A percentile compares a stretch with the other conserved stretches of the same genome.
Conservation (phyloP, 192 early-diverging fungal genomes). For the Gonapodya prolifera region DNA sequence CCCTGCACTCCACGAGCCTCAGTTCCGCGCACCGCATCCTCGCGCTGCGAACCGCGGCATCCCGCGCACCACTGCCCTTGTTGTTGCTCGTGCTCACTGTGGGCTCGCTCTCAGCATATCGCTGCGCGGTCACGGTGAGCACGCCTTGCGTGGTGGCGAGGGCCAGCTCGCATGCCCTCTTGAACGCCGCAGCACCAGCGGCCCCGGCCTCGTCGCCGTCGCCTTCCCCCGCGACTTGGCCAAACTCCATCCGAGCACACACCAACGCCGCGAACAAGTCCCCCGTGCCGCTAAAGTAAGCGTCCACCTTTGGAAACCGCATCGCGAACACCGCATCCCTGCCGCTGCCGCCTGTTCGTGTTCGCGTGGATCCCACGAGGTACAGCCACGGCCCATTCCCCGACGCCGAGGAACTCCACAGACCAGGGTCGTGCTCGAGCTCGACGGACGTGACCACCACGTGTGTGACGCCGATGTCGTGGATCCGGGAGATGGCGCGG, state of each 20-base stretch:
- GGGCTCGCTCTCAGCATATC: conserved; percentile 17
- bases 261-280: conserved; percentile 73
- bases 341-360: conserved; percentile 15
- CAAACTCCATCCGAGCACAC: conserved; percentile 42
- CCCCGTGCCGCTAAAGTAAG: conserved; percentile 84
- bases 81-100: conserved; percentile 1
- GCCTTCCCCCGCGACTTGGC: neutral
- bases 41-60: conserved; percentile 12
- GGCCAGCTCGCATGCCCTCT: conserved; percentile 47
- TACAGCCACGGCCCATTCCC: neutral
- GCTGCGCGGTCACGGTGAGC: conserved; percentile 40
- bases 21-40: conserved; percentile 53
- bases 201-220: conserved; percentile 10
- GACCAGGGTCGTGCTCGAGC: neutral
- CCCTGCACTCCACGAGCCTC: conserved; percentile 49
- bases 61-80: conserved; percentile 14
- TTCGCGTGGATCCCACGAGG: neutral
- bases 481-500: neutral
- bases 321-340: conserved; percentile 37
- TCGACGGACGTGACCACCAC: conserved; percentile 8
- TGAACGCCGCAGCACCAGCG: conserved; percentile 14
- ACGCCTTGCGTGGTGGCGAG: conserved; percentile 59
- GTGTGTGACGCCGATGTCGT: neutral
- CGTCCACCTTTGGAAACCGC: conserved; percentile 56
- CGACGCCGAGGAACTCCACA: neutral